These are phyloP conservation scores for Luvunga scandens DNA, from an alignment of 345 rosid species.

Conservation along the genomic window DNA sequence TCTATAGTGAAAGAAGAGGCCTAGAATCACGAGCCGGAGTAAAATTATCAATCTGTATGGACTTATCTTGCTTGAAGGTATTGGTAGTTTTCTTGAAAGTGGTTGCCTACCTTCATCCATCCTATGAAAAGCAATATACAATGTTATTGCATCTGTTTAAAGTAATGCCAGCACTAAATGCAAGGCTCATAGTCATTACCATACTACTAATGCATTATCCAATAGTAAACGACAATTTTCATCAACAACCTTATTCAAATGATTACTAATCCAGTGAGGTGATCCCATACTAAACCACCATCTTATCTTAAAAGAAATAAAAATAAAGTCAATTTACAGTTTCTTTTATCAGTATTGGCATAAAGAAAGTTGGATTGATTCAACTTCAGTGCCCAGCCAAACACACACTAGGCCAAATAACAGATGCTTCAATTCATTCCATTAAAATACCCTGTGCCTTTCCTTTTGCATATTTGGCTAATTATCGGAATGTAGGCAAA, in stretches of 20 bases:
- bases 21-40: constrained; percentile 67
- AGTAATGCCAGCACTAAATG: neutral
- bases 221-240: neutral
- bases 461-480: neutral
- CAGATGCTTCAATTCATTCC: neutral
- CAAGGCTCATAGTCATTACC: neutral
- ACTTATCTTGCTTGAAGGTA: constrained; percentile 77
- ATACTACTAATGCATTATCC: neutral
- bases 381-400: neutral
- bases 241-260: neutral
- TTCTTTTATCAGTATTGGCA: neutral
- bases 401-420: neutral
- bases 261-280: neutral
- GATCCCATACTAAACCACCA: neutral
- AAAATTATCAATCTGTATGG: constrained; percentile 78
- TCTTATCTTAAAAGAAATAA: neutral
- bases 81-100: constrained; percentile 77
- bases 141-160: neutral
- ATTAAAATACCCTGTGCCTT: neutral
- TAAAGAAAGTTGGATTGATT: neutral
- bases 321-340: neutral
- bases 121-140: constrained; percentile 36
- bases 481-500: neutral
- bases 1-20: constrained; percentile 86
- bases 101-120: constrained; percentile 99